phyloP scores from a whole-genome alignment of 169 alveolate species.

The Plasmodium gonderi region DNA sequence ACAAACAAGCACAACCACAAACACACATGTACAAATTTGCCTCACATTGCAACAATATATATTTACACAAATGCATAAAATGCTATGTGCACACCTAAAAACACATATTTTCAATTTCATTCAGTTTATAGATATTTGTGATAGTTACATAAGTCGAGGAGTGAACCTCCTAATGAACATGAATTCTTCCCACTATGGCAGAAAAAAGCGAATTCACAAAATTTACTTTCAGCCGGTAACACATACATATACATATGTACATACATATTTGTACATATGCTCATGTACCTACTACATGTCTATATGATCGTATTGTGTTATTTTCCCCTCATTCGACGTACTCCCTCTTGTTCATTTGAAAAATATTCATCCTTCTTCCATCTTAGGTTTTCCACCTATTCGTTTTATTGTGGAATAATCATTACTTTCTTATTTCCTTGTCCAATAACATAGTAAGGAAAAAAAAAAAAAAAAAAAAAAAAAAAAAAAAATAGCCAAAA shows the following conservation, averaged over 20 bases:
- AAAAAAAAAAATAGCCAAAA: slow-evolving; percentile 19
- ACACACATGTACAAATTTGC: neutral
- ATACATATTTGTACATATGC: neutral
- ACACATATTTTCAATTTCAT: neutral
- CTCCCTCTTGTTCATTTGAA: neutral
- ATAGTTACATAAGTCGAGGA: slow-evolving; percentile 23
- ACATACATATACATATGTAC: neutral
- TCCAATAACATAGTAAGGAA: slow-evolving; percentile 61
- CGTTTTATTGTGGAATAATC: slow-evolving; percentile 60
- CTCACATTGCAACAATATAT: neutral
- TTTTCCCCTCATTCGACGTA: neutral
- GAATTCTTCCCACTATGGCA: slow-evolving; percentile 20
- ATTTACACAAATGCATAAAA: neutral
- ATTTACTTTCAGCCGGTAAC: slow-evolving; percentile 61
- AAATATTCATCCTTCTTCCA: slow-evolving; percentile 1
- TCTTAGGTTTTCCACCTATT: slow-evolving; percentile 49
- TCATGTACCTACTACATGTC: neutral
- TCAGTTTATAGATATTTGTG: slow-evolving; percentile 70
- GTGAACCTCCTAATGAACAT: slow-evolving; percentile 28
- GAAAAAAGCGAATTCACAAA: slow-evolving; percentile 65
- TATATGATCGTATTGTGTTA: neutral
- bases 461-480: slow-evolving; percentile 21
- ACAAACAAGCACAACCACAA: too few species aligned
- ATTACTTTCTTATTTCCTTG: slow-evolving; percentile 44
- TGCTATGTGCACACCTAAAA: neutral